These are phyloP conservation scores for Aureobasidium sp. DNA, from an alignment of 2,329 filamentous ascomycete genomes.

Conservation along the genomic window DNA sequence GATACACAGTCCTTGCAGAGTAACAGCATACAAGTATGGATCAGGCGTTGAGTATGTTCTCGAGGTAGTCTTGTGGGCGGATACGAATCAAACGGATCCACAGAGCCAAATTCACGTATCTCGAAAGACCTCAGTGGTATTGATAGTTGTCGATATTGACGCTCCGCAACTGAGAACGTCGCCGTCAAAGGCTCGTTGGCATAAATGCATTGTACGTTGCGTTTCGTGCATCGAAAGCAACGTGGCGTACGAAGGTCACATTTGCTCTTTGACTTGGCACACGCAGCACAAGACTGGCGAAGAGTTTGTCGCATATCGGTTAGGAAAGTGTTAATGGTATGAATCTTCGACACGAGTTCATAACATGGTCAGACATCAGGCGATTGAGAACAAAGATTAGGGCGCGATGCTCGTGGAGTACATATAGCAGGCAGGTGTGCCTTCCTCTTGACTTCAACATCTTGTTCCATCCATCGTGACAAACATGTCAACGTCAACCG, in stretches of 20 bases:
- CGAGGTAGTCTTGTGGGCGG: conserved; percentile 3
- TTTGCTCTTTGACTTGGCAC: conserved; percentile 6
- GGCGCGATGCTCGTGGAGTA: not conserved
- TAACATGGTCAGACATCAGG: not conserved
- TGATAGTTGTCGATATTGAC: not conserved
- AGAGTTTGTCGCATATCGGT: not conserved
- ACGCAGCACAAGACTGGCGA: conserved; percentile 2
- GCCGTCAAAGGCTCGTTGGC: conserved; percentile 9
- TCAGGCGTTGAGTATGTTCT: not conserved
- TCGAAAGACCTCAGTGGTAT: not conserved
- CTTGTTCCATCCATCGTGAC: not conserved
- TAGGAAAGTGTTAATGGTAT: not conserved
- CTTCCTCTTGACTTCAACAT: not conserved
- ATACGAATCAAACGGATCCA: conserved; percentile 9
- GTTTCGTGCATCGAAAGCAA: conserved; percentile 4
- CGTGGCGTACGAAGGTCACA: not conserved
- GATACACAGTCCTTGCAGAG: not conserved
- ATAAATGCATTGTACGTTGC: not conserved
- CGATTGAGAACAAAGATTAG: not conserved
- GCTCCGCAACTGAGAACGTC: not conserved
- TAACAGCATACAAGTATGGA: not conserved
- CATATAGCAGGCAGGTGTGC: not conserved
- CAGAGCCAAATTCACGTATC: not conserved
- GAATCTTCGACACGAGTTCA: not conserved
- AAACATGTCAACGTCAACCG: not conserved